Base-by-base conservation (phyloP, 352 stramenopile genomes). In the Peronospora destructor region DNA sequence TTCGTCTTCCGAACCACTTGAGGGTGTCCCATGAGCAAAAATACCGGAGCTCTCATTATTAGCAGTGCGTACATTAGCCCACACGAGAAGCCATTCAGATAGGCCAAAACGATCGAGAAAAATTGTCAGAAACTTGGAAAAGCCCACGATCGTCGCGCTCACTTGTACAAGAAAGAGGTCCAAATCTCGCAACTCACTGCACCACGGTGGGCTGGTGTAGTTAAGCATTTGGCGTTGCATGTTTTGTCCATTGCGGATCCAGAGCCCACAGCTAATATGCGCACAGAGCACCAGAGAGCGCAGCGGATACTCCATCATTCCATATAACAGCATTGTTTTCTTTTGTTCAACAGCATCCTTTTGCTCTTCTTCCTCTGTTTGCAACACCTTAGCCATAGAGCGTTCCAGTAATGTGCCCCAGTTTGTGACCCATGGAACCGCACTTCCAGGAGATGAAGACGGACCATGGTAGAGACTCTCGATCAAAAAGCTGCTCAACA, bases 71-170 rank as follows among this genome's bases (percentile, higher is more conserved):
- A 53, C 70, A 25, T 81, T 84, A 29, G 70, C 53, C 66, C 75
- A 84, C 3, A 66, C 73, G 12, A 87, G 47, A 5, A 93, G 67
- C 80, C 76, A 91, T 45, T 87, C 68, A 3, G 79, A 74, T 0
- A 94, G 43, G 0, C 79, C 83, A 49, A 90, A 91, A 6, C 81
- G 83, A 49, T 91, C 75, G 40, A 91, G 85, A 57, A 87, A 91
- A 29, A 86, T 68, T 0, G 73, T 82, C 13, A 94, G 49, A 57
- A 94, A 91, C 43, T 77, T 82, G 0, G 60, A 52, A 36, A 85
- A 85, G 0, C 81, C 74, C 28, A 89, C 53, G 10, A 84, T 64
- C 4, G 64, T 68, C 2, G 73, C 58, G 35, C 73, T 76, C 25
- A 88, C 64, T 45, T 94, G 83, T 0, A 91, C 62, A 2, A 90